Evolutionary conservation across 2,329 filamentous ascomycete genomes (phyloP).

Genomic region (Mariannaea elegans): DNA sequence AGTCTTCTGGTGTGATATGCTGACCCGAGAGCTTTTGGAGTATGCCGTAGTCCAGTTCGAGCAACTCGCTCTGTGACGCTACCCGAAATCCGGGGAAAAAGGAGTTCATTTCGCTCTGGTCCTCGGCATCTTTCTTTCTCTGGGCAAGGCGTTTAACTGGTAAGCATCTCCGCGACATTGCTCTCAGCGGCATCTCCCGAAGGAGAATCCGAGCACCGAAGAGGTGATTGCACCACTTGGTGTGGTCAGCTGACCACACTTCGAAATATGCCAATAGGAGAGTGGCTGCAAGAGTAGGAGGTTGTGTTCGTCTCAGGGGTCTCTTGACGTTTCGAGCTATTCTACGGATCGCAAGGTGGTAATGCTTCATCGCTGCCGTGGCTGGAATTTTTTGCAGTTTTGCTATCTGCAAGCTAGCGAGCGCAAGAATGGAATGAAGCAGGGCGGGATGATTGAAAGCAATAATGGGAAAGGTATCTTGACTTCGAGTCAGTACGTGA

Average conservation of each 20-base stretch:
- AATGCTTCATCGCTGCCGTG: conserved; percentile 89
- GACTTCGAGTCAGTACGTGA: conserved; percentile 30
- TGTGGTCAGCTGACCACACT: conserved; percentile 92
- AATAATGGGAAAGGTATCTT: conserved; percentile 82
- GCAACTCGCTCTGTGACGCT: conserved; percentile 37
- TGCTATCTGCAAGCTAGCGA: conserved; percentile 88
- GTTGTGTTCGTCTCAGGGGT: conserved; percentile 72
- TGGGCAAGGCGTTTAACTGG: conserved; percentile 61
- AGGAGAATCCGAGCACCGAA: conserved; percentile 85
- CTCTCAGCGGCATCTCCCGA: conserved; percentile 80
- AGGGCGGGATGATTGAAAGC: conserved; percentile 87
- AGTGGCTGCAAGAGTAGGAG: conserved; percentile 87
- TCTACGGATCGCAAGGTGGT: conserved; percentile 83
- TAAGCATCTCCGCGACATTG: conserved; percentile 77
- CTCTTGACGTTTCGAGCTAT: conserved; percentile 80
- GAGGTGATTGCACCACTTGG: conserved; percentile 94
- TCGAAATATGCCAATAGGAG: conserved; percentile 91
- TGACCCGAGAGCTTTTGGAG: conserved; percentile 53
- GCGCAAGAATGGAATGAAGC: conserved; percentile 87
- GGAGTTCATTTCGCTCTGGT: conserved; percentile 45
- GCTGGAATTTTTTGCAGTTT: conserved; percentile 78
- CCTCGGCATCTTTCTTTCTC: conserved; percentile 45
- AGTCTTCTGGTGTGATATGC: conserved; percentile 48
- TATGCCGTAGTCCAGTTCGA: conserved; percentile 53
- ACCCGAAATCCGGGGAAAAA: conserved; percentile 38